Percentiles rank a stretch among this genome's conserved stretches.
Evolutionary conservation across 768 basidiomycete species (phyloP).

Genomic region (Cyclocybe aegerita): DNA sequence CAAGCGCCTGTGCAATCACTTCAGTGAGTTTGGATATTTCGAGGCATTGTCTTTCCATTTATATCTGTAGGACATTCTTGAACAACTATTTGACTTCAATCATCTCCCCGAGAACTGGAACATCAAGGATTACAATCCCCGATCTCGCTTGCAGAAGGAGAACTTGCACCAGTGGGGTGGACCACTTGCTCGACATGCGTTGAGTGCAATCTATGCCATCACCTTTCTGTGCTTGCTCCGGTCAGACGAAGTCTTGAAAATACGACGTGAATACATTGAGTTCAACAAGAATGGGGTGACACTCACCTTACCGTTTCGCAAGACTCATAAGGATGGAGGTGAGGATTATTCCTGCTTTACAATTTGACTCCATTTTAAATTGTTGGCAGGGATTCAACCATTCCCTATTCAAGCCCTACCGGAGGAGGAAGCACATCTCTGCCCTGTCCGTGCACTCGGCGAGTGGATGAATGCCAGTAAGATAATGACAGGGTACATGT

Average conservation of each 20-base stretch:
- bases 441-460: conserved; percentile 31
- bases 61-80: conserved; percentile 3
- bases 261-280: too few relatives aligned
- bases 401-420: conserved; percentile 17
- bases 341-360: background rate
- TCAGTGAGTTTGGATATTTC: conserved; percentile 1
- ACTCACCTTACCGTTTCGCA: too few relatives aligned
- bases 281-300: too few relatives aligned
- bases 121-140: background rate
- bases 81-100: conserved; percentile 13
- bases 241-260: too few relatives aligned
- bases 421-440: conserved; percentile 27
- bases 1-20: conserved; percentile 14
- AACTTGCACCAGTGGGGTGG: conserved; percentile 28
- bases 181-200: conserved; percentile 19
- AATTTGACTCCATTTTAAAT: background rate
- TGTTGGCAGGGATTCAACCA: conserved; percentile 17
- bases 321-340: too few relatives aligned
- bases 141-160: background rate
- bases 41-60: background rate
- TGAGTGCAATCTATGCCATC: conserved; percentile 29
- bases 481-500: conserved; percentile 29
- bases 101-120: conserved; percentile 5
- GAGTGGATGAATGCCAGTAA: conserved; percentile 24
- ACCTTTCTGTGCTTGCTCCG: too few relatives aligned